These are phyloP conservation scores for Catharanthus roseus DNA, from an alignment of 257 asterid species.

Conservation along the genomic window DNA sequence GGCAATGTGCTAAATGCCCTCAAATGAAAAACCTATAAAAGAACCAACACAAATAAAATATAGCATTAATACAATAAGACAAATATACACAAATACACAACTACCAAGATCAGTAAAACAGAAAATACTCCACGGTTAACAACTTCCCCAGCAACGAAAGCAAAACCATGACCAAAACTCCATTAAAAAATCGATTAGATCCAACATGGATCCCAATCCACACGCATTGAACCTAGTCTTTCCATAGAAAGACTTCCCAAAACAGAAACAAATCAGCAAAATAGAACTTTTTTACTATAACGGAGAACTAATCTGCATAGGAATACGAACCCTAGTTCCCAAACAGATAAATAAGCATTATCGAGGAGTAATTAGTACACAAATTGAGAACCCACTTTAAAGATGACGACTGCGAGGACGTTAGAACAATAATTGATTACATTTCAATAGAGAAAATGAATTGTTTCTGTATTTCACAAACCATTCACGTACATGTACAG, in stretches of 20 bases:
- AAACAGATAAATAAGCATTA: conserved; percentile 19
- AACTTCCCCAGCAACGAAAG: conserved; percentile 38
- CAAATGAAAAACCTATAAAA: conserved; percentile 44
- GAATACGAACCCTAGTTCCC: conserved; percentile 33
- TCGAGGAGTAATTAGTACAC: conserved; percentile 21
- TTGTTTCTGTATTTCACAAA: neutral
- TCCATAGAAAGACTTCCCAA: conserved; percentile 30
- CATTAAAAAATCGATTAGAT: conserved; percentile 41
- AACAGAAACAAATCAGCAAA: conserved; percentile 13
- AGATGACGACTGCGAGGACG: conserved; percentile 39
- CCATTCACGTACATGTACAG: conserved; percentile 7
- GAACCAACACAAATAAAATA: conserved; percentile 17
- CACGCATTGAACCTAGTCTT: conserved; percentile 68
- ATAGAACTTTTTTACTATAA: neutral
- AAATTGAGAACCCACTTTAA: conserved; percentile 35
- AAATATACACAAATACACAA: conserved; percentile 31
- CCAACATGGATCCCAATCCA: conserved; percentile 91
- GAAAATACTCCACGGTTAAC: conserved; percentile 22
- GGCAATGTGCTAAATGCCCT: conserved; percentile 54
- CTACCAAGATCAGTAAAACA: conserved; percentile 48
- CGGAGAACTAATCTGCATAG: conserved; percentile 24
- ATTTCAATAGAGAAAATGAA: conserved; percentile 22
- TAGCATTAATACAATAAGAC: conserved; percentile 26
- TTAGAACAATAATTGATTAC: conserved; percentile 18
- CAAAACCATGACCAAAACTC: conserved; percentile 21